Evolutionary conservation across 1,284 basidiomycete species (phyloP), one percentile per base, ranked within the genome.

Genomic region (Farysia itapuensis): DNA sequence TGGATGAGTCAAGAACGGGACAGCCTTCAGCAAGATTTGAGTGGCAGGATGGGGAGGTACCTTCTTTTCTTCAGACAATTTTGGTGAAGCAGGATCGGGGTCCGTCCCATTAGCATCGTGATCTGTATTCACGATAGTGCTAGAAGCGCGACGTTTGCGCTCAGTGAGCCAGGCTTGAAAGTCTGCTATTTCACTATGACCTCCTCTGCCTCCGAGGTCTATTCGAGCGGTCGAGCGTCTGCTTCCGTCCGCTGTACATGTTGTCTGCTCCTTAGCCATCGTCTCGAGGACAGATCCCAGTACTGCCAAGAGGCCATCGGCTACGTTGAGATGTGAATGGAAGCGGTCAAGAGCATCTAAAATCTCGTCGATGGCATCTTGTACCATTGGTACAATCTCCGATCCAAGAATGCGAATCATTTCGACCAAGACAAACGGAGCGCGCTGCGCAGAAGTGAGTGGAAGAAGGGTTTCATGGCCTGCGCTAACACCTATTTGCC

Each of bases 301-400:
- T 16, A 76, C 72, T 2, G 49, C 61, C 2, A 74, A 34, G 30
- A 76, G 36, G 0, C 67, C 67, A 28, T 64, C 60, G 29, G 57
- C 63, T 5, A 75, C 51, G 4, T 52, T 47, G 11, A 54, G 34
- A 36, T 72, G 54, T 7, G 53, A 52, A 35, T 76, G 72, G 33
- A 71, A 75, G 2, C 68, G 53, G 42, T 76, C 74, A 13, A 76
- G 35, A 1, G 73, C 73, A 28, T 75, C 67, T 2, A 76, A 35
- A 5, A 76, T 58, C 44, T 76, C 74, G 35, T 76, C 74, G 14
- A 76, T 59, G 14, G 72, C 68, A 45, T 76, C 74, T 28, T 76
- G 65, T 4, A 76, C 67, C 42, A 65, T 59, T 4, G 67, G 67
- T 11, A 76, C 38, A 9, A 64, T 65, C 24, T 72, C 67, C 3